Evolutionary conservation across 768 basidiomycete genomes (phyloP), one percentile per base, ranked within the genome.

Genomic region (Gymnopilus dilepis): DNA sequence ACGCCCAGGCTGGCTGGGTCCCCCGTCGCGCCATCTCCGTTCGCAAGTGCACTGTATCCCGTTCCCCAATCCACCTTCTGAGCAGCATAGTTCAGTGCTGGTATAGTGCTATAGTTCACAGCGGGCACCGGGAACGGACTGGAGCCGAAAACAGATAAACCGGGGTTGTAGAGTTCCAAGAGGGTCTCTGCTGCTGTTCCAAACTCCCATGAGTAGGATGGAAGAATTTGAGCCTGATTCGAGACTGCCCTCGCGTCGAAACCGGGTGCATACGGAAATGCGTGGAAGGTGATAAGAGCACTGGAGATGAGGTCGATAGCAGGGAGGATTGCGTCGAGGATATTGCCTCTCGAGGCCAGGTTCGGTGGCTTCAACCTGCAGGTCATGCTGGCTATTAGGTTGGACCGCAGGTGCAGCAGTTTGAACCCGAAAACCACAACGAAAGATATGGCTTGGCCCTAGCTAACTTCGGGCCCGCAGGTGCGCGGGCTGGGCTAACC

Each of bases 1-100:
- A 82, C 79, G 5, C 82, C 82, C 59, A 84, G 69, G 60, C 80
- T 81, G 1, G 80, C 78, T 0, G 83, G 81, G 69, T 84, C 83
- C 0, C 78, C 79, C 0, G 77, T 74, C 5, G 81, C 77, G 24
- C 79, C 81, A 40, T 74, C 72, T 13, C 78, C 80, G 17, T 73
- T 59, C 0, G 70, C 61, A 6, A 84, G 62, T 0, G 69, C 74
- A 60, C 75, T 72, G 19, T 70, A 70, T 2, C 76, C 77, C 0
- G 69, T 69, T 0, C 78, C 81, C n/a, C 82, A 53, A 0, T 58
- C 60, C 17, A 81, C 77, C 26, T 74, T 78, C n/a, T 65, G 66
- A 13, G 70, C 70, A 0, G 78, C 82, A 60, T 82, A 83, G 19
- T 65, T 60, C 30, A 84, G 68, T 0, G 78, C 74, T 5, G 60